These are phyloP conservation scores for Trichoderma atrobrunneum DNA, from an alignment of 2,329 filamentous ascomycete genomes.

Conservation along the genomic window DNA sequence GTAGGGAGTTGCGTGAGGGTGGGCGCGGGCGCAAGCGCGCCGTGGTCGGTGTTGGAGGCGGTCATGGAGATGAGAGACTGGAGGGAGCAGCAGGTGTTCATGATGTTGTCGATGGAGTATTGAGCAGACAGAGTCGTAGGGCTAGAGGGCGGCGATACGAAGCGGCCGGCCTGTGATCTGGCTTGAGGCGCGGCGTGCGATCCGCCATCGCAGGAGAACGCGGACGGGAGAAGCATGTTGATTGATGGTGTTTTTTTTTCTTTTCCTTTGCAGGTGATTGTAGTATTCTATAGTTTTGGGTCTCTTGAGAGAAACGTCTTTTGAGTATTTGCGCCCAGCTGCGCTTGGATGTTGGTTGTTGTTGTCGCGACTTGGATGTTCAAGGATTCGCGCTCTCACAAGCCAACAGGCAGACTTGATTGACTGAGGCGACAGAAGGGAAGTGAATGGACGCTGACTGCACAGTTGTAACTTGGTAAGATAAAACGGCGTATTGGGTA, in stretches of 20 bases:
- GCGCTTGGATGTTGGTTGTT: not conserved
- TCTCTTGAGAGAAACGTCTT: not conserved
- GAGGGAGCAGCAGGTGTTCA: slow-evolving; percentile 58
- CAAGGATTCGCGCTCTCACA: not conserved
- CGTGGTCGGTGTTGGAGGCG: not conserved
- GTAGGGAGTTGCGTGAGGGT: slow-evolving; percentile 47
- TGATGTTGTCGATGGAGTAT: slow-evolving; percentile 52
- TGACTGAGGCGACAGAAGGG: not conserved
- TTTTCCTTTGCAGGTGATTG: not conserved
- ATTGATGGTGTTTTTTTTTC: slow-evolving; percentile 9
- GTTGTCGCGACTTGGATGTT: slow-evolving; percentile 1
- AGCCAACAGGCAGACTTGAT: not conserved
- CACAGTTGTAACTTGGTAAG: not conserved
- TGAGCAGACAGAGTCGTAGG: slow-evolving; percentile 48
- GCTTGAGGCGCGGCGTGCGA: slow-evolving; percentile 38
- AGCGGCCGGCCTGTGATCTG: slow-evolving; percentile 42
- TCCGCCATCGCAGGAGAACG: slow-evolving; percentile 53
- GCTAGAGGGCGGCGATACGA: slow-evolving; percentile 59
- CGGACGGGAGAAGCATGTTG: slow-evolving; percentile 58
- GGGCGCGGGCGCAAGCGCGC: slow-evolving; percentile 32
- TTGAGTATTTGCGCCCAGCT: not conserved
- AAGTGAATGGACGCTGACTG: not conserved
- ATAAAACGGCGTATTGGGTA: not conserved
- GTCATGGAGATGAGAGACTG: slow-evolving; percentile 51
- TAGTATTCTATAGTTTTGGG: not conserved